These are phyloP conservation scores for Musa acuminata DNA, from an alignment of 176 grass and related monocot genomes.

Conservation along the genomic window DNA sequence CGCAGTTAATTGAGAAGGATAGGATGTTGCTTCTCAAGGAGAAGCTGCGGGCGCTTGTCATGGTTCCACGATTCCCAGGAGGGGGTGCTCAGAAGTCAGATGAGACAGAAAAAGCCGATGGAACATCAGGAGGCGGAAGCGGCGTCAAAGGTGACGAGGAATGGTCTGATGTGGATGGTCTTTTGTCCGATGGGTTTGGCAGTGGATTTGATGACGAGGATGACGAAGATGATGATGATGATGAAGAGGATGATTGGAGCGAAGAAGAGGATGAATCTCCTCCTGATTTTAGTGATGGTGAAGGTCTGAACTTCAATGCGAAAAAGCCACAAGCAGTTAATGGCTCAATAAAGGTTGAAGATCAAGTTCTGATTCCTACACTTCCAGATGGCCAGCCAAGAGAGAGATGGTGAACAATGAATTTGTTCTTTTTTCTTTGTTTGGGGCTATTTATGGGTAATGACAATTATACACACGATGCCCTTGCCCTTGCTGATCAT, in stretches of 20 bases:
- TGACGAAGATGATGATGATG: slow-evolving; percentile 45
- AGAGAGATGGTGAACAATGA: slow-evolving; percentile 55
- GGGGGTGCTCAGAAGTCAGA: slow-evolving; percentile 7
- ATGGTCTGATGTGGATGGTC: slow-evolving; percentile 63
- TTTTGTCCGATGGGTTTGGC: slow-evolving; percentile 37
- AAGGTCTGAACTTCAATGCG: slow-evolving; percentile 25
- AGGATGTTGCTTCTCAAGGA: slow-evolving; percentile 79
- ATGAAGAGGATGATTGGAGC: slow-evolving; percentile 68
- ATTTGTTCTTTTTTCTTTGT: not conserved
- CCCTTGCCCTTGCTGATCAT: not conserved
- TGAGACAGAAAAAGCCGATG: slow-evolving; percentile 27
- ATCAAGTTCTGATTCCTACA: slow-evolving; percentile 34
- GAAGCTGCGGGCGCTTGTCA: slow-evolving; percentile 83
- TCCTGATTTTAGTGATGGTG: slow-evolving; percentile 55
- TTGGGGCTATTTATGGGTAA: not conserved
- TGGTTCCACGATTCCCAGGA: slow-evolving; percentile 42
- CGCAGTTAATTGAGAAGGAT: slow-evolving; percentile 77
- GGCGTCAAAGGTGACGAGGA: slow-evolving; percentile 40
- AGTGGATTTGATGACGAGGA: slow-evolving; percentile 35
- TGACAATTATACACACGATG: not conserved
- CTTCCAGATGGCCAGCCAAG: slow-evolving; percentile 77
- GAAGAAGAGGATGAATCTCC: slow-evolving; percentile 55
- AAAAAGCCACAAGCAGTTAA: slow-evolving; percentile 21
- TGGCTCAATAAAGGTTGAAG: slow-evolving; percentile 11
- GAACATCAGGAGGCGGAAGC: slow-evolving; percentile 2